Conservation (phyloP, 2,329 filamentous ascomycete species). For the Arthrobotrys iridis region DNA sequence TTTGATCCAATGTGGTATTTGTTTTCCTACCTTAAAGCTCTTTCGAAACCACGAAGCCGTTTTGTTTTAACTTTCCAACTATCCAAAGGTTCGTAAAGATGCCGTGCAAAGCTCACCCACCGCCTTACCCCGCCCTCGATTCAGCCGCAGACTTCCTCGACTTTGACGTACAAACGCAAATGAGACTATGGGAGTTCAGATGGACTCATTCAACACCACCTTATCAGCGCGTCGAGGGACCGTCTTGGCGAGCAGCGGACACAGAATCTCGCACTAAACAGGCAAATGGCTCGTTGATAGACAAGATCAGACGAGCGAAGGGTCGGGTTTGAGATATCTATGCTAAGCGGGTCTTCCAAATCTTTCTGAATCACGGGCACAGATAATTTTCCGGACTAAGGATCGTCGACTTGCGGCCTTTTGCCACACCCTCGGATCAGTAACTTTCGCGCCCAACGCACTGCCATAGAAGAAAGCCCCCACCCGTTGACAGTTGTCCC, state of each 20-base stretch:
- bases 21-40: not conserved
- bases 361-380: not conserved
- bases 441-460: not conserved
- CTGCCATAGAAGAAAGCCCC: not conserved
- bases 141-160: conserved; percentile 44
- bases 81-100: conserved; percentile 14
- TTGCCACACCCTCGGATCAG: conserved; percentile 17
- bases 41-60: not conserved
- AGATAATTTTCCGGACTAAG: not conserved
- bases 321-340: not conserved
- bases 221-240: conserved; percentile 14
- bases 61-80: not conserved
- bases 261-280: not conserved
- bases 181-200: conserved; percentile 44
- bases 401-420: conserved; percentile 32
- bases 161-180: conserved; percentile 34
- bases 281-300: conserved; percentile 11
- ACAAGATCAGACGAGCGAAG: conserved; percentile 27
- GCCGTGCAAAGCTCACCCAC: conserved; percentile 45
- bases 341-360: not conserved
- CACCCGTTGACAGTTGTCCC: conserved; percentile 15
- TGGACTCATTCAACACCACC: conserved; percentile 21
- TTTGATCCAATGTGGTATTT: not conserved
- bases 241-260: conserved; percentile 19
- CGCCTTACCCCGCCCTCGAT: conserved; percentile 35